Evolutionary conservation across 345 rosid genomes (phyloP).

Genomic region (Eutrema heterophyllum): DNA sequence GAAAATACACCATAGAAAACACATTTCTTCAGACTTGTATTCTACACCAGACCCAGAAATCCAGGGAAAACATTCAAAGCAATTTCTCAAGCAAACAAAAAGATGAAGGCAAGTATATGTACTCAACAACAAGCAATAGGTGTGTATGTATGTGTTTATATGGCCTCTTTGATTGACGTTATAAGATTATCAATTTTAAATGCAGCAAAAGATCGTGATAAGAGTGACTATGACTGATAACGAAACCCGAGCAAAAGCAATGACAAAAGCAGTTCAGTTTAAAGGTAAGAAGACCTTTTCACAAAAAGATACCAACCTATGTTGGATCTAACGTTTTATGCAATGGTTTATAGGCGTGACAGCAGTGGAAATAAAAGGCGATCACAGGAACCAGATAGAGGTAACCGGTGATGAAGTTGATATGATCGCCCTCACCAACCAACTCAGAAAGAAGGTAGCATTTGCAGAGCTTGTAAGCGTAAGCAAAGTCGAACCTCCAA

Average conservation of each 20-base stretch:
- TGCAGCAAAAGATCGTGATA: slow-evolving; percentile 33
- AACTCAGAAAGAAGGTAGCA: slow-evolving; percentile 38
- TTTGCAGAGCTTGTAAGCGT: slow-evolving; percentile 40
- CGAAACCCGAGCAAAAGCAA: slow-evolving; percentile 27
- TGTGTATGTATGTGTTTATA: background rate
- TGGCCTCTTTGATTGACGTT: background rate
- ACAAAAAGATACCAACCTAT: background rate
- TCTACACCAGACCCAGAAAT: background rate
- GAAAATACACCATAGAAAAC: background rate
- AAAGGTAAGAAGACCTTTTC: slow-evolving; percentile 16
- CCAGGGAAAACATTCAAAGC: background rate
- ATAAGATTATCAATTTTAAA: background rate
- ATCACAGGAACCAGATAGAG: slow-evolving; percentile 46
- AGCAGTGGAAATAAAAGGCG: slow-evolving; percentile 39
- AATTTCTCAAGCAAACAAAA: slow-evolving; percentile 4
- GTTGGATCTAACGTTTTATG: background rate
- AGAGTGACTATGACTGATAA: slow-evolving; percentile 27
- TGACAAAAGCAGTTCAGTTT: slow-evolving; percentile 24
- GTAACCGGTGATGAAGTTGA: slow-evolving; percentile 45
- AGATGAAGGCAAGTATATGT: slow-evolving; percentile 19
- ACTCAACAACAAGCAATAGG: background rate
- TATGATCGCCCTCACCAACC: slow-evolving; percentile 21
- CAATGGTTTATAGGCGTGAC: slow-evolving; percentile 37
- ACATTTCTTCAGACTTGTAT: background rate
- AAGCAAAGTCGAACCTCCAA: slow-evolving; percentile 27